These are phyloP conservation scores for Neonothopanus nambi DNA, from an alignment of 1,284 basidiomycete genomes.

Conservation along the genomic window DNA sequence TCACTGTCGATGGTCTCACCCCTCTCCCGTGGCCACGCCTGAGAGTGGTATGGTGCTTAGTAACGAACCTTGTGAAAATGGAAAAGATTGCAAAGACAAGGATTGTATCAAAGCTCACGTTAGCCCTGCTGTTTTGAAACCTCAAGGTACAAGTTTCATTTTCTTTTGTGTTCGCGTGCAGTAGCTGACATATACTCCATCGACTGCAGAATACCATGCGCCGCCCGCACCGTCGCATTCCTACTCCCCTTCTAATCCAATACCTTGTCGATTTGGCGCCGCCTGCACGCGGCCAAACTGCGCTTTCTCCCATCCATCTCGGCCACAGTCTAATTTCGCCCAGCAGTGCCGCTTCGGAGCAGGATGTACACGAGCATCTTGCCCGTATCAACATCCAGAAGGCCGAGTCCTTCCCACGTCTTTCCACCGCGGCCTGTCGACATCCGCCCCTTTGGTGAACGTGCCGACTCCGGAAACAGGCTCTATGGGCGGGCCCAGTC, in stretches of 20 bases:
- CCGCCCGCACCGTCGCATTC: conserved; percentile 23
- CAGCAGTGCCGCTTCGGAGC: conserved; percentile 76
- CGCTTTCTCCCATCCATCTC: conserved; percentile 63
- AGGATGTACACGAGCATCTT: conserved; percentile 74
- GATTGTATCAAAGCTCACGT: conserved; percentile 90
- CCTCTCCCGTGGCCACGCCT: conserved; percentile 86
- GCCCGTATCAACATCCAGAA: conserved; percentile 78
- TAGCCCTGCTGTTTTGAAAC: conserved; percentile 76
- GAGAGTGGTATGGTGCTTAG: conserved; percentile 93
- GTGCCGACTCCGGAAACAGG: conserved; percentile 64
- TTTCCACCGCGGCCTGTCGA: conserved; percentile 75
- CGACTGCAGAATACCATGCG: conserved; percentile 6
- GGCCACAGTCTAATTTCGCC: conserved; percentile 36
- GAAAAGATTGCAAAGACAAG: conserved; percentile 84
- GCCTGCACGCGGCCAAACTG: conserved; percentile 77
- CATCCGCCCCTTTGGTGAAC: conserved; percentile 56
- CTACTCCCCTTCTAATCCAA: conserved; percentile 33
- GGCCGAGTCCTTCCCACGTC: conserved; percentile 73
- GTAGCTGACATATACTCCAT: not conserved
- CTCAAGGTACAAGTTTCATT: conserved; percentile 46
- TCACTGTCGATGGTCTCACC: conserved; percentile 86
- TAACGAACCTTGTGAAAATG: conserved; percentile 85
- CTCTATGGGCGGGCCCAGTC: conserved; percentile 59
- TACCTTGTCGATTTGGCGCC: conserved; percentile 74
- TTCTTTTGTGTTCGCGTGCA: conserved; percentile 10